These are phyloP conservation scores for Aspergillus bertholletiae DNA, from an alignment of 495 filamentous ascomycete genomes.

Conservation along the genomic window DNA sequence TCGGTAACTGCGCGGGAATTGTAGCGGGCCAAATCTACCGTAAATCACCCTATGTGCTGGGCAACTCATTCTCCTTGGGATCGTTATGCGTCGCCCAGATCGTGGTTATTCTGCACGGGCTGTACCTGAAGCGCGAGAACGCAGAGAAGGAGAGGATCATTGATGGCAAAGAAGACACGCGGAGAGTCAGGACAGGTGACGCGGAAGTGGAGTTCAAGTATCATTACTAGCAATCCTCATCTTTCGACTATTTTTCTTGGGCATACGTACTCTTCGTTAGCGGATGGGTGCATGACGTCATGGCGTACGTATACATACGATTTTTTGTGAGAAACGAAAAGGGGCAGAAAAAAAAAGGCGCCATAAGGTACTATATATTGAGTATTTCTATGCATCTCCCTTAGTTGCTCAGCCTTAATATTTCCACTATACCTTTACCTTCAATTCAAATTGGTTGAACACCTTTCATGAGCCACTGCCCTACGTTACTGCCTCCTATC, in stretches of 20 bases:
- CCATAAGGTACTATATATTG: too few relatives aligned
- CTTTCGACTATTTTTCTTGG: not conserved
- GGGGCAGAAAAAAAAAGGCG: too few relatives aligned
- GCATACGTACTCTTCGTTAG: too few relatives aligned
- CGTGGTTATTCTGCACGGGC: conserved; percentile 29
- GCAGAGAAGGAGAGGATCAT: conserved; percentile 36
- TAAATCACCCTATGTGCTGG: conserved; percentile 46
- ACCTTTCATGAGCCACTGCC: too few relatives aligned
- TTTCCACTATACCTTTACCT: too few relatives aligned
- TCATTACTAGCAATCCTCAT: conserved; percentile 43
- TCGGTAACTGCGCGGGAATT: conserved; percentile 50
- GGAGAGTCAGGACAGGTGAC: conserved; percentile 45
- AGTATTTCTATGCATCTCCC: too few relatives aligned
- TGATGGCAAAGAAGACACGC: conserved; percentile 35
- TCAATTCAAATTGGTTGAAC: too few relatives aligned
- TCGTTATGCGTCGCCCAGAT: conserved; percentile 37
- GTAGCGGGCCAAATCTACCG: conserved; percentile 26
- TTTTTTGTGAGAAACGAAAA: too few relatives aligned
- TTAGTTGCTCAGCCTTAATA: too few relatives aligned
- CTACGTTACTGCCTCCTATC: too few relatives aligned
- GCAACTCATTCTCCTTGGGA: conserved; percentile 47
- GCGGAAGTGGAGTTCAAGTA: conserved; percentile 47
- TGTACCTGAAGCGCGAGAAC: conserved; percentile 43
- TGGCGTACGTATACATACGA: too few relatives aligned
- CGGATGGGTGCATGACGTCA: too few relatives aligned